Evolutionary conservation across 257 asterid species (phyloP).

Genomic region (Rubia yunnanensis): DNA sequence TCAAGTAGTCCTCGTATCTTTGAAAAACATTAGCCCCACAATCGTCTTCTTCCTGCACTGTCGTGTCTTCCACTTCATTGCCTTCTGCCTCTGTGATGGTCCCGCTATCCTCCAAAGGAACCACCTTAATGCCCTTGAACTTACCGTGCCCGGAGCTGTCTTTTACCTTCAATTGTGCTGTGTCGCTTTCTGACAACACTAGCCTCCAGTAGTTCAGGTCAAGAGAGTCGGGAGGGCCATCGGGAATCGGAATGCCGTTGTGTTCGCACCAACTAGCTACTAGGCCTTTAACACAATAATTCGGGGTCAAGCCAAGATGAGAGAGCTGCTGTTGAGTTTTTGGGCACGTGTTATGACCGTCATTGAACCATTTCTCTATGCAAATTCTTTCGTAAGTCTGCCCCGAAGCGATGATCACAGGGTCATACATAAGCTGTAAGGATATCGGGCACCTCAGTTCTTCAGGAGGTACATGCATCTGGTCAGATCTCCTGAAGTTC

Average conservation of each 20-base stretch:
- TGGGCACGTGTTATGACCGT: slow-evolving; percentile 91
- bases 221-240: slow-evolving; percentile 92
- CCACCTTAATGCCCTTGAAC: slow-evolving; percentile 70
- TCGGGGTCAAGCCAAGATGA: slow-evolving; percentile 81
- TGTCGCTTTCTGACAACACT: slow-evolving; percentile 72
- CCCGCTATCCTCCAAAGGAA: slow-evolving; percentile 72
- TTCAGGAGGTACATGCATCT: slow-evolving; percentile 74
- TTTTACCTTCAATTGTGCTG: slow-evolving; percentile 50
- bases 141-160: slow-evolving; percentile 53
- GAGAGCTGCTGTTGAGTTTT: slow-evolving; percentile 93
- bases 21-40: slow-evolving; percentile 38
- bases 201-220: slow-evolving; percentile 97
- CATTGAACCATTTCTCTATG: slow-evolving; percentile 92
- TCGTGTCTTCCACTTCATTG: slow-evolving; percentile 50
- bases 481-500: slow-evolving; percentile 66
- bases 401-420: slow-evolving; percentile 91
- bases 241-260: slow-evolving; percentile 66
- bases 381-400: slow-evolving; percentile 95
- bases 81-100: slow-evolving; percentile 69
- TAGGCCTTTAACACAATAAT: slow-evolving; percentile 92
- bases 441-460: slow-evolving; percentile 95
- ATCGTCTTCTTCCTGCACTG: slow-evolving; percentile 44
- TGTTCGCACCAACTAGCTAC: slow-evolving; percentile 98
- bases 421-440: slow-evolving; percentile 88
- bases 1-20: slow-evolving; percentile 48